phyloP scores from a whole-genome alignment of 1,284 basidiomycete species.

The Ustilago loliicola region DNA sequence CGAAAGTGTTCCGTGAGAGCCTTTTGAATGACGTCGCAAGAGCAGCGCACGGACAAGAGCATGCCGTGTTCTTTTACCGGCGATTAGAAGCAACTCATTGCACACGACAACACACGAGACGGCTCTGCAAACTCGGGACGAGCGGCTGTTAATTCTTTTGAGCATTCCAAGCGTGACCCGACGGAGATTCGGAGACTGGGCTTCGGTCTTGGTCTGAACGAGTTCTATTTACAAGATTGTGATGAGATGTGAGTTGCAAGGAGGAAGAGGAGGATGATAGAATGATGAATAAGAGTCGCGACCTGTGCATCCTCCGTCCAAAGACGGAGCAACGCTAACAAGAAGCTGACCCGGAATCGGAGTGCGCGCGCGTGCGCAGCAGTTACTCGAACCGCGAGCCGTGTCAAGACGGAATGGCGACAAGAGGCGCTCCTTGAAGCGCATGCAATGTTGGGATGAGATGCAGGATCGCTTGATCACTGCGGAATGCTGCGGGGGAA shows the following conservation, averaged over 20 bases:
- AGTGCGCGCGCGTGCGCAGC: background rate
- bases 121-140: background rate
- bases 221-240: constrained; percentile 2
- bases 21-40: background rate
- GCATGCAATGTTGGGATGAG: background rate
- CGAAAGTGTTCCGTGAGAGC: background rate
- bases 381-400: background rate
- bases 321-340: background rate
- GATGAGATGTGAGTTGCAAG: background rate
- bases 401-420: background rate
- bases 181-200: background rate
- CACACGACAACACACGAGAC: background rate
- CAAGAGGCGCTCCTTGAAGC: background rate
- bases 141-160: background rate
- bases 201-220: constrained; percentile 3
- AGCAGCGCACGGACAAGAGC: background rate
- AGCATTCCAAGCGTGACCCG: background rate
- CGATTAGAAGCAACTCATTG: background rate
- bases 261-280: background rate
- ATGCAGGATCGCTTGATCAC: constrained; percentile 4
- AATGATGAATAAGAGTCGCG: background rate
- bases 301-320: background rate
- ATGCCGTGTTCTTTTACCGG: background rate
- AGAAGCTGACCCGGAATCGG: background rate
- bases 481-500: constrained; percentile 13